phyloP scores from a whole-genome alignment of 176 grass and related monocot species.

The Oryza australiensis region DNA sequence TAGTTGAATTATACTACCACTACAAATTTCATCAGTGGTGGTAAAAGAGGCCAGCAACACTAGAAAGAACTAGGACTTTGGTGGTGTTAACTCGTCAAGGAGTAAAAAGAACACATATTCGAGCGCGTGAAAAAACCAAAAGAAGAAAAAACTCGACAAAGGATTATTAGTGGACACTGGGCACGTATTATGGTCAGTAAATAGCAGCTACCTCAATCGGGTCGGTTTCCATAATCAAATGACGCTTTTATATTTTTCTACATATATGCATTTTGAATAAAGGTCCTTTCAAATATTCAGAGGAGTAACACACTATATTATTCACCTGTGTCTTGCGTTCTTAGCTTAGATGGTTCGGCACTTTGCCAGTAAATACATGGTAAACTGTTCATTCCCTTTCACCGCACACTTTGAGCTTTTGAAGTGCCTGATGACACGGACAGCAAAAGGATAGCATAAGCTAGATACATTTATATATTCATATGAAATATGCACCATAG shows the following conservation, averaged over 20 bases:
- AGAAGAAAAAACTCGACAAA: not conserved
- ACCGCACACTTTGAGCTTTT: not conserved
- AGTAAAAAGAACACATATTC: not conserved
- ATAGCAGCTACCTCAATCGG: not conserved
- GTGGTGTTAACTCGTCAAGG: not conserved
- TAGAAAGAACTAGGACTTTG: not conserved
- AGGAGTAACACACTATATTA: not conserved
- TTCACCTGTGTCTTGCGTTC: not conserved
- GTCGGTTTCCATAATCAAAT: slow-evolving; percentile 5
- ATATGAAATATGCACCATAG: not conserved
- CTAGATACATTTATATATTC: not conserved
- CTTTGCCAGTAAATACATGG: not conserved
- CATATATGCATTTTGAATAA: not conserved
- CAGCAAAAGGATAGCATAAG: not conserved
- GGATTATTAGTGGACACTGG: not conserved
- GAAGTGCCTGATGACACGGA: slow-evolving; percentile 4
- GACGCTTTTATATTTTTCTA: not conserved
- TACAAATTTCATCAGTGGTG: slow-evolving; percentile 4
- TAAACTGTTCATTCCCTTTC: not conserved
- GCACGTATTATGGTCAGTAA: not conserved
- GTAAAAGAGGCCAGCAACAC: not conserved
- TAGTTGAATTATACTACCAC: not conserved
- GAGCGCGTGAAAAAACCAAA: not conserved
- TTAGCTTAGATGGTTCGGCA: not conserved
- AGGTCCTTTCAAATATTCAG: not conserved